phyloP scores from a whole-genome alignment of 331 rosid genomes.

The Acacia pycnantha region DNA sequence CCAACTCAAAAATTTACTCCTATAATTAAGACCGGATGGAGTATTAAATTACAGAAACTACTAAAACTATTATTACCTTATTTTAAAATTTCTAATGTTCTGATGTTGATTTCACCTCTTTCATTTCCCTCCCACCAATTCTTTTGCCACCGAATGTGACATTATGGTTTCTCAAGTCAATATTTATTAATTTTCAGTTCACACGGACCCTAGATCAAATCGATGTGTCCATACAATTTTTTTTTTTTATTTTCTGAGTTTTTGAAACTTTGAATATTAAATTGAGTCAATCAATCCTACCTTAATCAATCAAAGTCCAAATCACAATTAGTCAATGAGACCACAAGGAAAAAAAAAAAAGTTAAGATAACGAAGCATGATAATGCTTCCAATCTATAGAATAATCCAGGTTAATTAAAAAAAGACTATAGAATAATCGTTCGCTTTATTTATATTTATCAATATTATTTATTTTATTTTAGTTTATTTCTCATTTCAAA shows the following conservation, averaged over 20 bases:
- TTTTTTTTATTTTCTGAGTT: neutral
- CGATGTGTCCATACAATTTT: neutral
- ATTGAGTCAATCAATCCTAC: neutral
- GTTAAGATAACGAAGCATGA: neutral
- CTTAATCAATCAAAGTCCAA: neutral
- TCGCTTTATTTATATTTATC: neutral
- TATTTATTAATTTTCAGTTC: neutral
- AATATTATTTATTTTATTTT: neutral
- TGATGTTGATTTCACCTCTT: no score
- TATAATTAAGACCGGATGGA: no score
- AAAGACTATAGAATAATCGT: neutral
- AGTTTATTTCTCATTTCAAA: neutral
- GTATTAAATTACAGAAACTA: no score
- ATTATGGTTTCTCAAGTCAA: neutral
- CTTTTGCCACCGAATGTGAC: no score
- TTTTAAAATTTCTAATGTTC: no score
- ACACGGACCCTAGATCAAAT: neutral
- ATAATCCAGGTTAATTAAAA: neutral
- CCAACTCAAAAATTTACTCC: no score
- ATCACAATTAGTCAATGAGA: neutral
- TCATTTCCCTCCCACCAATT: no score
- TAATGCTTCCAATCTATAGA: neutral
- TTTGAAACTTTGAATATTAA: neutral
- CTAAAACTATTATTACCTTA: no score
- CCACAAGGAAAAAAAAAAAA: no score